Conservation (phyloP, 352 stramenopile species). For the Globisporangium alternatum region DNA sequence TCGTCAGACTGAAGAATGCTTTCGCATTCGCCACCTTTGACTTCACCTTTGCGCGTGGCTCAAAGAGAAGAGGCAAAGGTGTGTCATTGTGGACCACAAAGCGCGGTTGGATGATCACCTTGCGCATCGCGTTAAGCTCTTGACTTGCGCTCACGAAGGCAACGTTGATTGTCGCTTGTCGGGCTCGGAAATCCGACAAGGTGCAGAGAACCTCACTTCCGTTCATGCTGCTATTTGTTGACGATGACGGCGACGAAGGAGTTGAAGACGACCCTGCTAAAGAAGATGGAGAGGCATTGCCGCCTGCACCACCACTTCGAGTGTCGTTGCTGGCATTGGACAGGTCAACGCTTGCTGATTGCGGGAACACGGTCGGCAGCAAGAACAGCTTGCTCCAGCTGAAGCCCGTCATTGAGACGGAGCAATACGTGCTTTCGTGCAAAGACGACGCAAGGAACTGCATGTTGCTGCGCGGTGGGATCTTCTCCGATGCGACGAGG, state of each 20-base stretch:
- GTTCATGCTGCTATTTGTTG: constrained; percentile 11
- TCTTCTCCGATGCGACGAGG: constrained; percentile 63
- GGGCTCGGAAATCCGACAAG: constrained; percentile 52
- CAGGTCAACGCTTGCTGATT: constrained; percentile 11
- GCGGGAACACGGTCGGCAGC: constrained; percentile 34
- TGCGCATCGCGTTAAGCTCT: constrained; percentile 42
- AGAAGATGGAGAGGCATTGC: not conserved
- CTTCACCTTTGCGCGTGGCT: constrained; percentile 47
- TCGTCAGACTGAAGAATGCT: constrained; percentile 55
- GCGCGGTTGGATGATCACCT: constrained; percentile 60
- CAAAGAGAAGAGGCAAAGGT: constrained; percentile 46
- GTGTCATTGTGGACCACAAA: constrained; percentile 70
- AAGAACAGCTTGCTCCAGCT: constrained; percentile 79
- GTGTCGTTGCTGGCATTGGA: constrained; percentile 9
- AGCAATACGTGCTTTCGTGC: constrained; percentile 73
- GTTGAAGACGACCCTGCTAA: constrained; percentile 16
- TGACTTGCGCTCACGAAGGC: constrained; percentile 47
- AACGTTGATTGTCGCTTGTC: constrained; percentile 63
- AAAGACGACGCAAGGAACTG: constrained; percentile 71
- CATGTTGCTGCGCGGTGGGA: constrained; percentile 38
- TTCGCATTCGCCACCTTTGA: constrained; percentile 57
- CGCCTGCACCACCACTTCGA: not conserved
- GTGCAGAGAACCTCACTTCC: constrained; percentile 41
- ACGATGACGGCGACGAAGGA: constrained; percentile 9
- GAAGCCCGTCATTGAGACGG: constrained; percentile 71